Evolutionary conservation across 768 basidiomycete species (phyloP).

Genomic region (Termitomyces sp.): DNA sequence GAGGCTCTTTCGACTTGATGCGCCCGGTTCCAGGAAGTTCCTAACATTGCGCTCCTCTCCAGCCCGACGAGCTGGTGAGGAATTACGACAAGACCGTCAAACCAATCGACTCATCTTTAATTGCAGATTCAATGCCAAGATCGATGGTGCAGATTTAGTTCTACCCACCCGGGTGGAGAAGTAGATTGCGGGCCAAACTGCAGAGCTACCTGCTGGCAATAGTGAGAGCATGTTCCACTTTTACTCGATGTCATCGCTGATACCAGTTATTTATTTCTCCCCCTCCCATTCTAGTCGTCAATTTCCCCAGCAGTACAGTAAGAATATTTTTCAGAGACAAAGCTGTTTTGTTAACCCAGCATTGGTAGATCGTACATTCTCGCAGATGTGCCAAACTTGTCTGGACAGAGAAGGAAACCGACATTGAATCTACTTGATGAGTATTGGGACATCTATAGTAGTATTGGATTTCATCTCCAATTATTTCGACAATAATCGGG

Average conservation of each 20-base stretch:
- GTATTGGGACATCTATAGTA: not conserved
- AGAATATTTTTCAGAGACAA: slow-evolving; percentile 19
- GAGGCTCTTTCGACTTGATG: slow-evolving; percentile 16
- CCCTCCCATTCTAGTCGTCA: slow-evolving; percentile 46
- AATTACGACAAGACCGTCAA: not conserved
- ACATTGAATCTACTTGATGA: not conserved
- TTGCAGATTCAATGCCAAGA: slow-evolving; percentile 63
- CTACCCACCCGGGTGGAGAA: slow-evolving; percentile 42
- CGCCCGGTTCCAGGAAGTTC: not conserved
- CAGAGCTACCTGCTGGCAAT: slow-evolving; percentile 68
- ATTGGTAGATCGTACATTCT: slow-evolving; percentile 25
- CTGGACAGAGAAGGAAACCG: slow-evolving; percentile 11
- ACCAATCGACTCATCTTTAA: slow-evolving; percentile 10
- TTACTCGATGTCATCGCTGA: slow-evolving; percentile 15
- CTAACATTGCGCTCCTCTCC: slow-evolving; percentile 8
- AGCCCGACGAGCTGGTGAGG: slow-evolving; percentile 63
- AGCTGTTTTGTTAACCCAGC: slow-evolving; percentile 14
- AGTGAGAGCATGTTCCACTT: slow-evolving; percentile 44
- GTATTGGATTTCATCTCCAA: not conserved
- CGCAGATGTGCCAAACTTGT: slow-evolving; percentile 27
- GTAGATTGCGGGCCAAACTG: slow-evolving; percentile 57
- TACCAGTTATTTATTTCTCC: slow-evolving; percentile 4
- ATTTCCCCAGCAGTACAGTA: slow-evolving; percentile 70
- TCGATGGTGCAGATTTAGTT: slow-evolving; percentile 68
- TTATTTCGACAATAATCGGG: not conserved